phyloP scores from a whole-genome alignment of 2,329 filamentous ascomycete species.

The Hirsutella thompsonii region DNA sequence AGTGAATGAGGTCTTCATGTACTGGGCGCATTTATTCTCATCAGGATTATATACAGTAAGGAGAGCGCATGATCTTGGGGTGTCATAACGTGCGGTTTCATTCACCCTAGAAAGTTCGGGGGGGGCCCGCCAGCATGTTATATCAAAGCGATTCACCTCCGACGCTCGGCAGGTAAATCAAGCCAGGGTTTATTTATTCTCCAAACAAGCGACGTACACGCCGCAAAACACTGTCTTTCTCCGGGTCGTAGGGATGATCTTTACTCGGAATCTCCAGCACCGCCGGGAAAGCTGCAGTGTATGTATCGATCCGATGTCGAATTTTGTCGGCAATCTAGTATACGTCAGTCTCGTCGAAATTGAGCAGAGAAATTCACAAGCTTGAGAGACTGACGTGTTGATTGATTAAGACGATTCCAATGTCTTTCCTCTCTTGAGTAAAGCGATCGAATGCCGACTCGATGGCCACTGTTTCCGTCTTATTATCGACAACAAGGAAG shows the following conservation, averaged over 20 bases:
- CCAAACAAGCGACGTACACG: constrained; percentile 59
- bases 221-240: constrained; percentile 95
- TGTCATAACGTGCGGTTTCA: neutral
- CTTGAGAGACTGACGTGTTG: constrained; percentile 63
- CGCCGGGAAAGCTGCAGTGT: constrained; percentile 90
- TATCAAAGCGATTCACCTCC: no score
- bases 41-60: neutral
- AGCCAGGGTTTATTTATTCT: no score
- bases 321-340: constrained; percentile 82
- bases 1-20: neutral
- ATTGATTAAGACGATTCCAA: constrained; percentile 93
- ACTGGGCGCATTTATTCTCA: no score
- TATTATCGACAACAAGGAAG: constrained; percentile 89
- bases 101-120: no score
- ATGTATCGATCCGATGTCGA: constrained; percentile 78
- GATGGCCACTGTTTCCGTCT: constrained; percentile 81
- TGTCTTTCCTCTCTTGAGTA: constrained; percentile 84
- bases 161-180: no score
- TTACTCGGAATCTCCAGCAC: constrained; percentile 96
- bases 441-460: constrained; percentile 85
- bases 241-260: constrained; percentile 96
- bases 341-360: constrained; percentile 8
- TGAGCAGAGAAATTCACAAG: constrained; percentile 4
- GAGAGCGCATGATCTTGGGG: neutral
- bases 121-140: no score